Conservation (phyloP, 768 basidiomycete genomes). For the Lentinula lateritia region DNA sequence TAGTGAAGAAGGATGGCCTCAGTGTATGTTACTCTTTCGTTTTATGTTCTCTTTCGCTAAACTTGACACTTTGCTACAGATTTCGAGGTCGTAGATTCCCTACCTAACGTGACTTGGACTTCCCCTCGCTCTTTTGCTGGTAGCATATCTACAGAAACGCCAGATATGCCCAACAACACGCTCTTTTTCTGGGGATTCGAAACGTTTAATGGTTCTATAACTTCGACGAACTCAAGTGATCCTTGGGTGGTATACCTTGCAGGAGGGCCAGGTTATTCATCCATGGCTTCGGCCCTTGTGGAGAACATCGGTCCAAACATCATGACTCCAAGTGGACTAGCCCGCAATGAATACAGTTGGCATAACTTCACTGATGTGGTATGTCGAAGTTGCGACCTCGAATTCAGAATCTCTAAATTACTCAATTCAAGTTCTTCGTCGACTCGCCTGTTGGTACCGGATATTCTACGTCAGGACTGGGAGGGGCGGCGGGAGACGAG, state of each 20-base stretch:
- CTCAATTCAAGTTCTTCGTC: neutral
- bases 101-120: slow-evolving; percentile 27
- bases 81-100: slow-evolving; percentile 26
- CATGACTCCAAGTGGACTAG: neutral
- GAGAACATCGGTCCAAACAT: neutral
- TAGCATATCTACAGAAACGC: slow-evolving; percentile 24
- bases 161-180: slow-evolving; percentile 29
- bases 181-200: slow-evolving; percentile 38
- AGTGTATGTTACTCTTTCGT: neutral
- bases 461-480: slow-evolving; percentile 2
- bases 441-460: slow-evolving; percentile 2
- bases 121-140: slow-evolving; percentile 29
- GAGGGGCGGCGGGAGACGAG: slow-evolving; percentile 18
- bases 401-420: neutral
- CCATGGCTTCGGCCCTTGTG: neutral
- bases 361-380: slow-evolving; percentile 10
- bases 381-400: slow-evolving; percentile 6
- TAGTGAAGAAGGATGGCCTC: neutral
- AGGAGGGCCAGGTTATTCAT: slow-evolving; percentile 46
- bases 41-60: neutral
- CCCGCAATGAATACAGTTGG: slow-evolving; percentile 11
- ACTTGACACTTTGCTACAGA: slow-evolving; percentile 13
- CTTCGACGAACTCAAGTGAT: slow-evolving; percentile 28
- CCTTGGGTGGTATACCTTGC: slow-evolving; percentile 77
- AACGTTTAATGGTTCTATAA: slow-evolving; percentile 28